Evolutionary conservation across 2,329 filamentous ascomycete genomes (phyloP), one percentile per base, ranked within the genome.

Genomic region (Myriosclerotinia scirpicola): DNA sequence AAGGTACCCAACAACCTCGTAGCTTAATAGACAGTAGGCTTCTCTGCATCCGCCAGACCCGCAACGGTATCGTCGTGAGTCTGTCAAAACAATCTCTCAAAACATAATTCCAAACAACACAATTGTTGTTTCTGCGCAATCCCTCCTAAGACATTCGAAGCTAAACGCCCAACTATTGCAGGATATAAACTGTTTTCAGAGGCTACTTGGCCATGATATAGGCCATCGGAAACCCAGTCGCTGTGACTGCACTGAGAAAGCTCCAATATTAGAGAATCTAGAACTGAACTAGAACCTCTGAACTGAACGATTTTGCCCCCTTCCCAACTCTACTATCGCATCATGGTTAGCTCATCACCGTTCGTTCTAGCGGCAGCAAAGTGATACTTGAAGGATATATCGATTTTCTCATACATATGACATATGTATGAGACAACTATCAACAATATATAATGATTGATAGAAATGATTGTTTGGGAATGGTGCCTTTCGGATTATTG

Each of bases 71-170:
- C 15, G 14, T 58, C 54, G 30, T 34, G 14, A 26, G 26, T 2
- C 9, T 34, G 30, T 11, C 36, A 9, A 53, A 30, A 22, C 56
- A 38, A 55, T 9, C 26, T 40, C 52, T 17, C 62, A 64, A 36
- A 64, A 60, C 15, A 40, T 46, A 34, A 30, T 38, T 14, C 79
- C 79, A 68, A 81, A 81, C 9, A 79, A 78, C n/a, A 74, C 63
- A 36, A 80, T 74, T 58, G 76, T 73, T 3, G 79, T 76, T 70
- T 81, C 77, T 0, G 79, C 76, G 79, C 77, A 82, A 72, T 80
- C 78, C 15, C 22, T 17, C 50, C 26, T 34, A 26, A 3, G 30
- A 34, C 30, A 34, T 34, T 34, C 30, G 22, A 53, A 53, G 52
- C 26, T 34, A 26, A 34, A 34, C 52, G 15, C 15, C 30, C 12